Evolutionary conservation across 179 eudicot genomes (phyloP), one percentile per base, ranked within the genome.

Genomic region (Silene noctiflora): DNA sequence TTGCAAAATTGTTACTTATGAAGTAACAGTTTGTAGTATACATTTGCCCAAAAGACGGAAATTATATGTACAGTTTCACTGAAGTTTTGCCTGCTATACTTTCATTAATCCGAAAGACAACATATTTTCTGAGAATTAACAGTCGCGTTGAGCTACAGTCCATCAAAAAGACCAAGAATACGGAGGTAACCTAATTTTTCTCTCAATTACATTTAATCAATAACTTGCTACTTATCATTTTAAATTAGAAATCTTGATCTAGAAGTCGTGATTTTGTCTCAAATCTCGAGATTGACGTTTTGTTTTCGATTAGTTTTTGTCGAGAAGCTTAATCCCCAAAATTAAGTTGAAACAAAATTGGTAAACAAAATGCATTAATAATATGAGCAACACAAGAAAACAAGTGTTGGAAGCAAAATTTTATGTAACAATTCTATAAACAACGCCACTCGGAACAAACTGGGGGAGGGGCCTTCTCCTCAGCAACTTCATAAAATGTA

Each of bases 361-460:
- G 46, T 39, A 39, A 39, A 8, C 46, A 39, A 39, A 39, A 39
- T 39, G 11, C 46, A 39, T 39, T 8, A 39, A 39, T 39, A 39
- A 39, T 39, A 39, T 39, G 46, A 39, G 46, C 46, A 33, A 8
- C 46, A 39, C 10, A 39, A 39, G 46, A 7, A 39, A 39, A 7
- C 46, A 39, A 39, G 46, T 7, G 46, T 7, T 51, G 58, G 56
- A 51, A 51, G 58, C n/a, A 16, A 51, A 69, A 69, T 48, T 35
- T 77, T 81, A 81, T 77, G 75, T 62, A 77, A 81, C 72, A 76
- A 68, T 29, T 62, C 20, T 72, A 81, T 73, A 73, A 73, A 80
- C 84, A 71, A 71, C 63, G 72, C 60, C 61, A n/a, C 67, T 63
- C 53, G 77, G 39, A 69, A 48, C 78, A 69, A 77, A 81, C 60